Percentiles rank a stretch among this genome's conserved stretches.
phyloP scores from a whole-genome alignment of 345 rosid genomes.

The Murraya koenigii region DNA sequence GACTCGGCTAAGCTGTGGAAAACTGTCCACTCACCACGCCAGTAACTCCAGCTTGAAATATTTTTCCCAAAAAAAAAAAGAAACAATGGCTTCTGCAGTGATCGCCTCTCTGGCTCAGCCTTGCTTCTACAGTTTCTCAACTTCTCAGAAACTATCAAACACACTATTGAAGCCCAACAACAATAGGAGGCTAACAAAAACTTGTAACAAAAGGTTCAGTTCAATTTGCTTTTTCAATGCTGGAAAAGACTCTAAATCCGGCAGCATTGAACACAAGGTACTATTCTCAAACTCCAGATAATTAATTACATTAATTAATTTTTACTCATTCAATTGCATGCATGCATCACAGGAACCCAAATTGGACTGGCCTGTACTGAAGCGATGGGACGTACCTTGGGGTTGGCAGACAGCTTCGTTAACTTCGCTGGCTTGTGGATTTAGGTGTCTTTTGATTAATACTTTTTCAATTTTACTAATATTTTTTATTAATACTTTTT shows the following conservation, averaged over 20 bases:
- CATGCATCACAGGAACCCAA: slow-evolving; percentile 23
- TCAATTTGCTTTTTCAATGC: slow-evolving; percentile 44
- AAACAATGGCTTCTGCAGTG: slow-evolving; percentile 39
- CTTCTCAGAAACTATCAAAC: slow-evolving; percentile 13
- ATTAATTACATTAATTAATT: no score
- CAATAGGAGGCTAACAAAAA: slow-evolving; percentile 12
- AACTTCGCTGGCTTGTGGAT: slow-evolving; percentile 84
- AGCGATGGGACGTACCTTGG: slow-evolving; percentile 97
- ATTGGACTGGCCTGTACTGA: slow-evolving; percentile 57
- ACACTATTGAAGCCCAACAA: slow-evolving; percentile 18
- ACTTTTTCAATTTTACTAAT: no score
- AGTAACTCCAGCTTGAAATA: slow-evolving; percentile 1
- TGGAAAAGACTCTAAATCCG: slow-evolving; percentile 44
- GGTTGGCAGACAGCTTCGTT: slow-evolving; percentile 80
- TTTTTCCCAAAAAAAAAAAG: background rate
- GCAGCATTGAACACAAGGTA: slow-evolving; percentile 27
- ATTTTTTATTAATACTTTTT: background rate
- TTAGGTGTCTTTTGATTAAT: slow-evolving; percentile 47
- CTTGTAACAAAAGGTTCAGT: slow-evolving; percentile 24
- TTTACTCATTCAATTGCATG: no score
- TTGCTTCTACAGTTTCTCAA: slow-evolving; percentile 28
- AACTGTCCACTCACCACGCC: no score
- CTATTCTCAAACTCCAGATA: background rate
- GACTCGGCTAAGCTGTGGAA: background rate
- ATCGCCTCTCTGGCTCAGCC: slow-evolving; percentile 39